Evolutionary conservation across 2,329 filamentous ascomycete genomes (phyloP).

Genomic region (Scedosporium aurantiacum): DNA sequence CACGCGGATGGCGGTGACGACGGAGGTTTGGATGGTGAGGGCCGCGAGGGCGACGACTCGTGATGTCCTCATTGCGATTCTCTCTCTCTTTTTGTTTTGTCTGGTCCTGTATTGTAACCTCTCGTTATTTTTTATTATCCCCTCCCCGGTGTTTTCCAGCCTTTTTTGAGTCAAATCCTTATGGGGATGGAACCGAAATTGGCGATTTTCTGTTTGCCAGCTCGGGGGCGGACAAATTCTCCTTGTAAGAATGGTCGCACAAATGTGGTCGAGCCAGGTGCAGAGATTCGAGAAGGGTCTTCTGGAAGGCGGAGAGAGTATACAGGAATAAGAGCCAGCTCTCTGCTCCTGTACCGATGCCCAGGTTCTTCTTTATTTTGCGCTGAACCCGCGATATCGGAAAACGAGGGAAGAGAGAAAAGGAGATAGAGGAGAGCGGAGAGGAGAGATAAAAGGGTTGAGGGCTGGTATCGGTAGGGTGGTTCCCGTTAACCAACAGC

Average conservation of each 20-base stretch:
- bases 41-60: not conserved
- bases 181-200: no score
- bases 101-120: not conserved
- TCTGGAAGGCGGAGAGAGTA: not conserved
- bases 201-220: no score
- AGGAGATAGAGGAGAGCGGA: not conserved
- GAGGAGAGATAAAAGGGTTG: not conserved
- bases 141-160: no score
- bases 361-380: not conserved
- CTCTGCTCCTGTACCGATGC: not conserved
- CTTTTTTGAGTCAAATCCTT: no score
- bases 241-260: no score
- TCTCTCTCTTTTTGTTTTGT: not conserved
- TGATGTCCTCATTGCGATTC: not conserved
- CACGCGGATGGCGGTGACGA: slow-evolving; percentile 26
- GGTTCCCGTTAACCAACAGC: not conserved
- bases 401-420: not conserved
- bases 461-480: not conserved
- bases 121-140: no score
- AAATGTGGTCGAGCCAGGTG: no score
- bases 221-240: no score
- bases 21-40: not conserved
- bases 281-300: no score
- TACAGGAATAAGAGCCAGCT: slow-evolving; percentile 1
- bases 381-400: not conserved